A percentile compares a stretch with the other conserved stretches of the same genome.
Conservation (phyloP, 2,329 filamentous ascomycete species). For the Talaromyces islandicus region DNA sequence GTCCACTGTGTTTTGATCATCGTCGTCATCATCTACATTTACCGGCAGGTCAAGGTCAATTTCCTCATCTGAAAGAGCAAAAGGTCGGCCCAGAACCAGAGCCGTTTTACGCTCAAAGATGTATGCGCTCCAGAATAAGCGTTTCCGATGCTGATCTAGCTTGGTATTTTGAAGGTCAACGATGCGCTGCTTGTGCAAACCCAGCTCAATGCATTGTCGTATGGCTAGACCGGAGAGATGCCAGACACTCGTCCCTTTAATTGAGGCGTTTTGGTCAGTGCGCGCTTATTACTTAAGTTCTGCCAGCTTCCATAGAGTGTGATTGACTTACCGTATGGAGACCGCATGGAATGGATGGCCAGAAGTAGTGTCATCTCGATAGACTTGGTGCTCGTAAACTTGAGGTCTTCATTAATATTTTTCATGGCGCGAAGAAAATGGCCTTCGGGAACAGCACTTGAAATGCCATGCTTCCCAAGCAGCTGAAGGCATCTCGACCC, state of each 20-base stretch:
- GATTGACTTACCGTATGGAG: too few species aligned
- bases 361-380: too few species aligned
- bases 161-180: neutral
- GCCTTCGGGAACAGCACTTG: too few species aligned
- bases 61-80: neutral
- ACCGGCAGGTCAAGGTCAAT: neutral
- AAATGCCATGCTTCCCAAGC: too few species aligned
- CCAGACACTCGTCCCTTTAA: neutral
- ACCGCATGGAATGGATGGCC: too few species aligned
- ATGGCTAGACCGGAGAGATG: neutral
- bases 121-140: neutral
- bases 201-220: neutral
- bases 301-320: too few species aligned
- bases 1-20: neutral
- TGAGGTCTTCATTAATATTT: too few species aligned
- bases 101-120: neutral
- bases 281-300: too few species aligned
- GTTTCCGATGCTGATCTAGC: neutral
- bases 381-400: too few species aligned
- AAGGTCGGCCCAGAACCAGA: neutral
- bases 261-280: too few species aligned
- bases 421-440: too few species aligned
- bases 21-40: neutral
- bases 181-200: neutral
- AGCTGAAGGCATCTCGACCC: too few species aligned